Conservation (phyloP, 1,284 basidiomycete species). For the Moesziomyces parantarcticus region DNA sequence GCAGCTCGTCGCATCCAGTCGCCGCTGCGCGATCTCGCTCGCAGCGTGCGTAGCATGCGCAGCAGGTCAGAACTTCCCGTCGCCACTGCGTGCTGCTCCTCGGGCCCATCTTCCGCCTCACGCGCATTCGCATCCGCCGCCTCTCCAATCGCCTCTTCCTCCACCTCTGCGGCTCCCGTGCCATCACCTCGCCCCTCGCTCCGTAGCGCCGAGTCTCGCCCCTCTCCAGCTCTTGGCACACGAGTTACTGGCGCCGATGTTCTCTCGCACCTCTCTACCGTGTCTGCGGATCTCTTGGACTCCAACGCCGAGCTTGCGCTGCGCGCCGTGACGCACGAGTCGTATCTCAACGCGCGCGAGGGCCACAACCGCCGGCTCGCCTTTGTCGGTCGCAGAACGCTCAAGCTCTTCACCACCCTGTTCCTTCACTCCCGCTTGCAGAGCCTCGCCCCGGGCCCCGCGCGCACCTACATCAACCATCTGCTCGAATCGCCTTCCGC, state of each 20-base stretch:
- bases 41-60: slow-evolving; percentile 3
- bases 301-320: slow-evolving; percentile 46
- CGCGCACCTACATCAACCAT: slow-evolving; percentile 39
- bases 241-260: slow-evolving; percentile 33
- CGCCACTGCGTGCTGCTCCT: slow-evolving; percentile 3
- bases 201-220: slow-evolving; percentile 9
- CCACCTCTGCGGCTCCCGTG: slow-evolving; percentile 14
- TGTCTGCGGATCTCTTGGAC: slow-evolving; percentile 44
- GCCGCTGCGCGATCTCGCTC: slow-evolving; percentile 15
- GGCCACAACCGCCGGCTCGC: slow-evolving; percentile 63
- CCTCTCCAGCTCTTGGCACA: slow-evolving; percentile 28
- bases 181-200: slow-evolving; percentile 12
- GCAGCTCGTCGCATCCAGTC: slow-evolving; percentile 25
- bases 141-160: slow-evolving; percentile 23
- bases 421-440: slow-evolving; percentile 53
- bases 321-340: slow-evolving; percentile 62
- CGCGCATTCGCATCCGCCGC: slow-evolving; percentile 28
- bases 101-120: slow-evolving; percentile 4
- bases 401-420: slow-evolving; percentile 60
- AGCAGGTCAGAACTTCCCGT: slow-evolving; percentile 1
- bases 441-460: slow-evolving; percentile 9
- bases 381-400: slow-evolving; percentile 61
- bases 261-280: slow-evolving; percentile 35
- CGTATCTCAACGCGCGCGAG: slow-evolving; percentile 49
- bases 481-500: slow-evolving; percentile 39